Base-by-base conservation (phyloP, 202 grass and related monocot species). In the Carex arenaria region DNA sequence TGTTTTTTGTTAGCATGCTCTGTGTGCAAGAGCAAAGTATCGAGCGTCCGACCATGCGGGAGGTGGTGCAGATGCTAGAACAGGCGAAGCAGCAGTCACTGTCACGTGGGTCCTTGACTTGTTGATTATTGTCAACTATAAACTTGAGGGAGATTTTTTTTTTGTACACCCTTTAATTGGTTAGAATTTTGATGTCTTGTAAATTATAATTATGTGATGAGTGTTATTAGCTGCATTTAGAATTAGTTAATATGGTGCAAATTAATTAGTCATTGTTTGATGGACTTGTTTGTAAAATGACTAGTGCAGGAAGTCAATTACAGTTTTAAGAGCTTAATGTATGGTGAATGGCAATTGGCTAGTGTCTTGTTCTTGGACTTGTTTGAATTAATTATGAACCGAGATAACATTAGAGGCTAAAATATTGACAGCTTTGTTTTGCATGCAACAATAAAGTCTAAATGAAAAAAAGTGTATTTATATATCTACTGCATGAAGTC, bases 61-160 rank as follows among this genome's bases (percentile, higher is more conserved):
- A 97, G 45, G 94, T 97, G 63, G 94, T 97, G 36, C 92, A 94
- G 60, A 97, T 97, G 94, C 85, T 97, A 4, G 88, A 97, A 55
- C 94, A 97, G 67, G 92, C 91, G 7, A 92, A 80, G 66, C 88
- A 86, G 4, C 66, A 18, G 0, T 85, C 14, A 7, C 28, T 61
- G 12, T n/a, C 75, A 4, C 61, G 23, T 56, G 26, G 64, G 64
- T 19, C 53, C 53, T 30, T 2, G 3, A 18, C 6, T 22, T 30
- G 62, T 19, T 57, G 45, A 64, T 67, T 38, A 11, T 42, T 82
- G 47, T 40, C 12, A 10, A 8, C 13, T 22, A 55, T 64, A 36
- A 23, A 51, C 55, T 55, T 79, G 14, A 34, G 80, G 28, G 45
- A 40, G 13, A 5, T 69, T 70, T 12, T 40, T 36, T n/a, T 19